Conservation (phyloP, 306 rosid species). For the Sindora glabra region DNA sequence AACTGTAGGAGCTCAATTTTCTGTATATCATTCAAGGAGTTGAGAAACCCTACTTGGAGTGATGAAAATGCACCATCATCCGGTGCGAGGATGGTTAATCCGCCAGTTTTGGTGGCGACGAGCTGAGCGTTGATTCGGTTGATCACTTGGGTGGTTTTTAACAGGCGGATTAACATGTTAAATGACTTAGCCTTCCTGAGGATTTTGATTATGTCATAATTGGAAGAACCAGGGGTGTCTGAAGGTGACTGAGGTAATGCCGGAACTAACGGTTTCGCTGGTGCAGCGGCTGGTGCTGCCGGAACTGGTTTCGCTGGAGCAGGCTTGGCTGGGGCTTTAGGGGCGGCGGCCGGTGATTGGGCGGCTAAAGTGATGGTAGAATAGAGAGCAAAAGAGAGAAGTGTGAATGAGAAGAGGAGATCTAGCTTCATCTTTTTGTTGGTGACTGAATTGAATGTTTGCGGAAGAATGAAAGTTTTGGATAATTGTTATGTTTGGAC, state of each 20-base stretch:
- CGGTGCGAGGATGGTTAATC: constrained; percentile 28
- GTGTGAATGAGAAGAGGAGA: neutral
- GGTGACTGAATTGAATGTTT: constrained; percentile 2
- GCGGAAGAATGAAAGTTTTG: neutral
- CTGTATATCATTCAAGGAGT: constrained; percentile 18
- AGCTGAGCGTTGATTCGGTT: constrained; percentile 32
- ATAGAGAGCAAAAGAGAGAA: neutral
- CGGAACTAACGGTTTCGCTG: neutral
- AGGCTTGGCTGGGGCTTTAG: neutral
- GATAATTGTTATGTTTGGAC: neutral
- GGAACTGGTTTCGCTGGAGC: neutral
- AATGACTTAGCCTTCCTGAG: constrained; percentile 36
- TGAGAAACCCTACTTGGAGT: constrained; percentile 33
- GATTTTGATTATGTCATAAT: constrained; percentile 24
- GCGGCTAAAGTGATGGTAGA: constrained; percentile 13
- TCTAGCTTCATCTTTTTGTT: neutral
- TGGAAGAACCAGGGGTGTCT: constrained; percentile 7
- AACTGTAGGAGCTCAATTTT: constrained; percentile 39
- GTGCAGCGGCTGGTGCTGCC: neutral
- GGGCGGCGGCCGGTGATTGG: constrained; percentile 1
- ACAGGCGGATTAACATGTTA: constrained; percentile 24
- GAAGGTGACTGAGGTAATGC: constrained; percentile 4
- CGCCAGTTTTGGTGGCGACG: constrained; percentile 21
- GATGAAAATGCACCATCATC: constrained; percentile 29
- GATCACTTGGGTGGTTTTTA: constrained; percentile 32